Conservation (phyloP, 768 basidiomycete species). For the Termitomyces sp. region DNA sequence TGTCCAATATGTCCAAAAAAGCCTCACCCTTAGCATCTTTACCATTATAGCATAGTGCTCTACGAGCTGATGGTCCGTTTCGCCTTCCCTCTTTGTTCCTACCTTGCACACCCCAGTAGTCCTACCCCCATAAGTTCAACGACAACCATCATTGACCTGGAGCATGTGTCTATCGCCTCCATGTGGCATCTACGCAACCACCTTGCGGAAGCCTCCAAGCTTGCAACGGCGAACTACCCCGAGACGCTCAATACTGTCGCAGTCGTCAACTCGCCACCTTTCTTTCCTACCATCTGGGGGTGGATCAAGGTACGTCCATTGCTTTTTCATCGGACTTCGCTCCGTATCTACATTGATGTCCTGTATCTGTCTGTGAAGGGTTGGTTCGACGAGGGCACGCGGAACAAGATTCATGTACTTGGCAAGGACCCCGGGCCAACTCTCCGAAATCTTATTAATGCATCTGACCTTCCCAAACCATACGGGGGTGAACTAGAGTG, state of each 20-base stretch:
- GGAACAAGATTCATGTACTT: slow-evolving; percentile 72
- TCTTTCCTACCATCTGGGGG: slow-evolving; percentile 79
- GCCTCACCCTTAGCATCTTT: background rate
- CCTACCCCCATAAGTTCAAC: slow-evolving; percentile 55
- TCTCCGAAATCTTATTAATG: slow-evolving; percentile 43
- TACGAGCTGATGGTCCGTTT: slow-evolving; percentile 68
- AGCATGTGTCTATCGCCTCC: slow-evolving; percentile 48
- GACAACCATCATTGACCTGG: slow-evolving; percentile 71
- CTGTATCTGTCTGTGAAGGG: slow-evolving; percentile 28
- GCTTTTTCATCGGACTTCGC: background rate
- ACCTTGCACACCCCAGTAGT: slow-evolving; percentile 46
- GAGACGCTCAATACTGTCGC: slow-evolving; percentile 67
- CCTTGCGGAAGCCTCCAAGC: slow-evolving; percentile 66
- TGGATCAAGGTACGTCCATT: slow-evolving; percentile 63
- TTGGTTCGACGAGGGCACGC: slow-evolving; percentile 79
- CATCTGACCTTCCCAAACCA: slow-evolving; percentile 47
- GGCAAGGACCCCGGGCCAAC: slow-evolving; percentile 51
- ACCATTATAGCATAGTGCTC: slow-evolving; percentile 44
- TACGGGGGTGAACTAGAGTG: slow-evolving; percentile 78
- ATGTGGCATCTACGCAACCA: slow-evolving; percentile 71
- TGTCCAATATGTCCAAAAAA: background rate
- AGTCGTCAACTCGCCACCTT: slow-evolving; percentile 75
- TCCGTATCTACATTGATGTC: background rate
- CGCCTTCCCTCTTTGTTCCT: slow-evolving; percentile 55
- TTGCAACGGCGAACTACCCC: slow-evolving; percentile 79